Percentiles rank a stretch among this genome's conserved stretches.
These are phyloP conservation scores for Kodamaea sagamina DNA, from an alignment of 805 yeast genomes.

Conservation along the genomic window DNA sequence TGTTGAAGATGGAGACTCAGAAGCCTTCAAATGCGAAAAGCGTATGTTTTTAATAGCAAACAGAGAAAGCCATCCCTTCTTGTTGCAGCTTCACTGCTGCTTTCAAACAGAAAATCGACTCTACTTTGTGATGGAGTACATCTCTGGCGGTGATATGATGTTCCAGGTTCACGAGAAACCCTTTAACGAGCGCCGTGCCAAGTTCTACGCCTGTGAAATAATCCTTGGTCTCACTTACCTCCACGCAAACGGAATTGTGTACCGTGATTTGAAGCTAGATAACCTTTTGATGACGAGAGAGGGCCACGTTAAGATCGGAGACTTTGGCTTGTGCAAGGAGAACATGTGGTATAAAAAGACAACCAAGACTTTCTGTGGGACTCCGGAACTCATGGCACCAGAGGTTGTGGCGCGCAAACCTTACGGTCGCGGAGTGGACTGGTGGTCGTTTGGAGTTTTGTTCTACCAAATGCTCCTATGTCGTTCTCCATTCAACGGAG, in stretches of 20 bases:
- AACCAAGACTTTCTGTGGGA: constrained; percentile 96
- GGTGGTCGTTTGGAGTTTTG: constrained; percentile 99
- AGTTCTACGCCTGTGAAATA: constrained; percentile 97
- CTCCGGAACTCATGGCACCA: constrained; percentile 99
- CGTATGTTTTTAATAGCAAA: constrained; percentile 85
- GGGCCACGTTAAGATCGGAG: constrained; percentile 96
- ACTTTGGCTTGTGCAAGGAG: constrained; percentile 96
- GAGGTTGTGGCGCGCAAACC: constrained; percentile 92
- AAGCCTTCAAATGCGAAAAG: constrained; percentile 91
- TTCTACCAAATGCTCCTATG: constrained; percentile 95
- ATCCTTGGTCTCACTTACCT: constrained; percentile 85
- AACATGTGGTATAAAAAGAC: constrained; percentile 82
- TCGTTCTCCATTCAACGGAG: constrained; percentile 97
- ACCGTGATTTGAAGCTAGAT: constrained; percentile 94
- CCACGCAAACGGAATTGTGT: constrained; percentile 94
- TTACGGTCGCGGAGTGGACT: constrained; percentile 92
- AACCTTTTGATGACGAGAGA: constrained; percentile 84
- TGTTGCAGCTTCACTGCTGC: constrained; percentile 87
- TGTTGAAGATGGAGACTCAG: constrained; percentile 93
- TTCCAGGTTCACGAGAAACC: constrained; percentile 96
- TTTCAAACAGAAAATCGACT: constrained; percentile 98
- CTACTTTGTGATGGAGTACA: constrained; percentile 97
- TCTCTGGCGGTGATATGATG: constrained; percentile 98
- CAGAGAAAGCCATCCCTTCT: constrained; percentile 87
- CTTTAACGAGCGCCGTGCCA: constrained; percentile 87